Evolutionary conservation across 2,329 filamentous ascomycete species (phyloP).

Genomic region (Microthyrium microscopicum): DNA sequence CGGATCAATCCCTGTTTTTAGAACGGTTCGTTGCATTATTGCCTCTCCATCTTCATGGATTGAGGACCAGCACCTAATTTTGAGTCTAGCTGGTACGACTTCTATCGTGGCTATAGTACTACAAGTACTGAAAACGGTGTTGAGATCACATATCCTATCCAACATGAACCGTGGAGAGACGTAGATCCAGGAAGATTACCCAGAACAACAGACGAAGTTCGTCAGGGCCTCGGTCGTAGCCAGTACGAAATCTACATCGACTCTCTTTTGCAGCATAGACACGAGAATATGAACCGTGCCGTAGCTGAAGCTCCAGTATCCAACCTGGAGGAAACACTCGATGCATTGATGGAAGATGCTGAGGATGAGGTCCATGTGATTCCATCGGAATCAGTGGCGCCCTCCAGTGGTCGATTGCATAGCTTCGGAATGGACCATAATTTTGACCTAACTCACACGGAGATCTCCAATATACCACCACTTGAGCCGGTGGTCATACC

Average conservation of each 20-base stretch:
- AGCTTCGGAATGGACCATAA: too few relatives aligned
- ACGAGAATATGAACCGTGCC: not conserved
- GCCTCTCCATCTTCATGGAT: too few relatives aligned
- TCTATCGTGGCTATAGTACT: conserved; percentile 29
- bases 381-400: not conserved
- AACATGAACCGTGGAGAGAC: conserved; percentile 30
- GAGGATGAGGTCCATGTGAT: not conserved
- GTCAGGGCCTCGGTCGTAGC: conserved; percentile 11
- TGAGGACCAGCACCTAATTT: too few relatives aligned
- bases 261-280: not conserved
- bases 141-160: conserved; percentile 27
- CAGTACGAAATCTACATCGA: not conserved
- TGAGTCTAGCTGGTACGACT: conserved; percentile 35
- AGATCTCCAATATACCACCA: too few relatives aligned
- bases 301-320: not conserved
- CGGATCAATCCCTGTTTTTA: conserved; percentile 30
- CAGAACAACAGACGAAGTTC: conserved; percentile 28
- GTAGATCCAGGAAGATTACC: conserved; percentile 31
- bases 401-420: not conserved
- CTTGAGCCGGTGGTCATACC: too few relatives aligned
- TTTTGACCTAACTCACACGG: too few relatives aligned
- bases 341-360: not conserved
- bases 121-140: conserved; percentile 24
- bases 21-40: too few relatives aligned
- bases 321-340: too few relatives aligned